These are phyloP conservation scores for Anaeromyces robustus DNA, from an alignment of 192 early-diverging fungal species.

Conservation along the genomic window DNA sequence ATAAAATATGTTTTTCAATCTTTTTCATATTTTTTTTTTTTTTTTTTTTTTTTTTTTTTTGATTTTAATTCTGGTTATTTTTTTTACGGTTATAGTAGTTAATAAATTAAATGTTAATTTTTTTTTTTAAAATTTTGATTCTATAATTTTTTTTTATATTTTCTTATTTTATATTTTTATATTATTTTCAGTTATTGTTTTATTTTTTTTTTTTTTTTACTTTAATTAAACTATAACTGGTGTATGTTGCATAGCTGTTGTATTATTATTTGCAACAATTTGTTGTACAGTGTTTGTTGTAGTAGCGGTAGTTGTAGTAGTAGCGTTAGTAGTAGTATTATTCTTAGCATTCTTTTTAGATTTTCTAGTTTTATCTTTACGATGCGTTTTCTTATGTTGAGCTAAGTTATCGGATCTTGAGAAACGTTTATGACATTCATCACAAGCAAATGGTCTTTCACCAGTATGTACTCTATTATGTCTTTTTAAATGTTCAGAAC, in stretches of 20 bases:
- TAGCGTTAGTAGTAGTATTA: background rate
- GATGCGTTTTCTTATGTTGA: background rate
- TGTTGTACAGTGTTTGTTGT: background rate
- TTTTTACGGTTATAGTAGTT: no score
- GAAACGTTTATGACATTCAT: background rate
- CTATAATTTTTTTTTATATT: no score
- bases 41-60: no score
- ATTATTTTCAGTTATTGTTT: no score
- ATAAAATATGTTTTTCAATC: no score
- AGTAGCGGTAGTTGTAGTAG: background rate
- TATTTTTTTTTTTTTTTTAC: no score
- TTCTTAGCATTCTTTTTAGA: background rate
- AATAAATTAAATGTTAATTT: no score
- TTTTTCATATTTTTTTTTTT: no score
- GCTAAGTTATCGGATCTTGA: background rate
- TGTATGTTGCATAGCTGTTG: background rate
- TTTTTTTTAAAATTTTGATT: no score
- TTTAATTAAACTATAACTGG: background rate
- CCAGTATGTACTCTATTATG: constrained; percentile 80
- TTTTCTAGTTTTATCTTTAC: background rate
- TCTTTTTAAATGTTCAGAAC: constrained; percentile 70
- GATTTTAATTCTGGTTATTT: no score
- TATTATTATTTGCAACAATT: background rate
- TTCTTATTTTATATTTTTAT: no score
- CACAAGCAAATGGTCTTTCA: constrained; percentile 67